Percentiles rank a stretch among this genome's conserved stretches.
Conservation (phyloP, 2,329 filamentous ascomycete genomes). For the Hymenoscyphus infarciens region DNA sequence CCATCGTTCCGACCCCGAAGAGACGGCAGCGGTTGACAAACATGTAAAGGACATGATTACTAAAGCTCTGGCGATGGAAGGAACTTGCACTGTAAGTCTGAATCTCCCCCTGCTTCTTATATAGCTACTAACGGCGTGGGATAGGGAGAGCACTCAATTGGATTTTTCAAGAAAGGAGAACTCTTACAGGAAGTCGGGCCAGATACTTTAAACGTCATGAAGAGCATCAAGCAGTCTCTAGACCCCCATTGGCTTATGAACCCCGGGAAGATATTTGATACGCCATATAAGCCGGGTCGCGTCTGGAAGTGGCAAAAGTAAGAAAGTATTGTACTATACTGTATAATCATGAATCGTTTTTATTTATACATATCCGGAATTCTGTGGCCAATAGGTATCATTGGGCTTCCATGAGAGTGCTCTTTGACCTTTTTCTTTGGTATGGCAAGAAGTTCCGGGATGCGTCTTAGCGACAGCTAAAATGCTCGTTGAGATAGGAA, state of each 20-base stretch:
- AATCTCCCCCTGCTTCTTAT: not conserved
- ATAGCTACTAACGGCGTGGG: conserved; percentile 14
- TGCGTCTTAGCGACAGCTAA: too few relatives aligned
- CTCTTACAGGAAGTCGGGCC: conserved; percentile 7
- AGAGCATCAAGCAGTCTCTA: conserved; percentile 3
- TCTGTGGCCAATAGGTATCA: too few relatives aligned
- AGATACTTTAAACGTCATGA: conserved; percentile 6
- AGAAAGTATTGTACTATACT: not conserved
- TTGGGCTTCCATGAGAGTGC: too few relatives aligned
- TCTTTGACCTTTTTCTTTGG: too few relatives aligned
- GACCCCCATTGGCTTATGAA: conserved; percentile 13
- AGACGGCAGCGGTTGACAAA: conserved; percentile 69
- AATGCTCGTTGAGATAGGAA: too few relatives aligned
- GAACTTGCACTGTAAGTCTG: conserved; percentile 66
- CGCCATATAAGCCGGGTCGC: not conserved
- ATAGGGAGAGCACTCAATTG: conserved; percentile 77
- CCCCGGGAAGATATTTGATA: conserved; percentile 14
- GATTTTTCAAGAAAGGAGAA: conserved; percentile 62
- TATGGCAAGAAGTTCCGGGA: too few relatives aligned
- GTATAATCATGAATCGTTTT: not conserved
- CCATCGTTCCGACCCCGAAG: conserved; percentile 63
- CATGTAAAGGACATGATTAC: conserved; percentile 86
- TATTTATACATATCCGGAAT: too few relatives aligned
- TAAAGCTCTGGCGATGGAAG: conserved; percentile 84
- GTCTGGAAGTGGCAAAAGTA: conserved; percentile 8